Percentiles rank a stretch among this genome's conserved stretches.
Conservation (phyloP, 768 basidiomycete genomes). For the Tylopilus felleus region DNA sequence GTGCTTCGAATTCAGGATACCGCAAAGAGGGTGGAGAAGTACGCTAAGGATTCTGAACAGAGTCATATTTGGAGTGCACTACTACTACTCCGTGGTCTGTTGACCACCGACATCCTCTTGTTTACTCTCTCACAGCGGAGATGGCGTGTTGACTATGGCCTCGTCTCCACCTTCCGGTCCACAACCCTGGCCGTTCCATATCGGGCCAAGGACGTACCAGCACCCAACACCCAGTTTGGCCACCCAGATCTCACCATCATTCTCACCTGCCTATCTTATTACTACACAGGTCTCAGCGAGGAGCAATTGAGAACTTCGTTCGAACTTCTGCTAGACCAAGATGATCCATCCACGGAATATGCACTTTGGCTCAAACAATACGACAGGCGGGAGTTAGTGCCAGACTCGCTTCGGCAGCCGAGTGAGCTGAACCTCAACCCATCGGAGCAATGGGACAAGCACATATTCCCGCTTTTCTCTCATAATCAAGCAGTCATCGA, state of each 20-base stretch:
- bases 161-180: too few relatives aligned
- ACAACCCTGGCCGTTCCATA: slow-evolving; percentile 12
- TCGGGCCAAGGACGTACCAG: slow-evolving; percentile 3
- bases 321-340: not conserved
- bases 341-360: slow-evolving; percentile 7
- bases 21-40: not conserved
- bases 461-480: not conserved
- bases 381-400: too few relatives aligned
- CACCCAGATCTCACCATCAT: too few relatives aligned
- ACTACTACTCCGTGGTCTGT: not conserved
- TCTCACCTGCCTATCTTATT: too few relatives aligned
- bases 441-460: slow-evolving; percentile 4
- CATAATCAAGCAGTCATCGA: slow-evolving; percentile 3
- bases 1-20: not conserved
- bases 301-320: not conserved
- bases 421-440: slow-evolving; percentile 3
- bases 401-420: not conserved
- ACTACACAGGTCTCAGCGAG: not conserved
- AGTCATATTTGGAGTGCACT: not conserved
- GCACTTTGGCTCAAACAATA: not conserved
- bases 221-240: too few relatives aligned
- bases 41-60: not conserved
- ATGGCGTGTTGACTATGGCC: not conserved
- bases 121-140: not conserved
- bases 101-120: not conserved